These are phyloP conservation scores for Glycine soja DNA, from an alignment of 306 rosid genomes.

Conservation along the genomic window DNA sequence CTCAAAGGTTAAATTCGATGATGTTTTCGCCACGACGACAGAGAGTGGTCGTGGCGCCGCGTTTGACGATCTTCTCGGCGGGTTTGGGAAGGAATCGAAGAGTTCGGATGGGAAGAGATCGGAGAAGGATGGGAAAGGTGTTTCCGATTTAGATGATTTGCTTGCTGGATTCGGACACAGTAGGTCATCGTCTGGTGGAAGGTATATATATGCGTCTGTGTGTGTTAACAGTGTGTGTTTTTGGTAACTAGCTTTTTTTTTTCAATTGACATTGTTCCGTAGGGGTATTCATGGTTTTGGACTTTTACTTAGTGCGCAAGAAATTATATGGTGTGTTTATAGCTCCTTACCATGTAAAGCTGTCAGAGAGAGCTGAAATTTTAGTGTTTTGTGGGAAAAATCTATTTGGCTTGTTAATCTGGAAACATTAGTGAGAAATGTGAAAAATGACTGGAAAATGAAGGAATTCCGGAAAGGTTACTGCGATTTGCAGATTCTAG, in stretches of 20 bases:
- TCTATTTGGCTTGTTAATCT: background rate
- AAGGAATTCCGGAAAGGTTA: background rate
- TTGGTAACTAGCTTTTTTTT: constrained; percentile 31
- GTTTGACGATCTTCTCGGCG: constrained; percentile 85
- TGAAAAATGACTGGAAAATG: background rate
- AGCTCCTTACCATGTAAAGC: constrained; percentile 8
- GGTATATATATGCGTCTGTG: constrained; percentile 53
- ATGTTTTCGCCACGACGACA: constrained; percentile 62
- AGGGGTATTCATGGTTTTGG: constrained; percentile 14
- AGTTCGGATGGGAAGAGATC: constrained; percentile 52
- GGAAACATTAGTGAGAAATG: background rate
- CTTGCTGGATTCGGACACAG: constrained; percentile 79
- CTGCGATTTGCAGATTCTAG: background rate
- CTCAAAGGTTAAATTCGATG: constrained; percentile 58
- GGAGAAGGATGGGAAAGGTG: constrained; percentile 61
- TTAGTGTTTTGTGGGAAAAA: background rate
- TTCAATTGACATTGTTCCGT: constrained; percentile 42
- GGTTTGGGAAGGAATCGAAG: constrained; percentile 77
- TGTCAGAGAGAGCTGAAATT: background rate
- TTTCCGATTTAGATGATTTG: constrained; percentile 77
- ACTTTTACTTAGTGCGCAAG: constrained; percentile 29
- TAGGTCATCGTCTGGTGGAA: constrained; percentile 57
- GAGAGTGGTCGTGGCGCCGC: constrained; percentile 47
- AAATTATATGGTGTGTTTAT: constrained; percentile 19
- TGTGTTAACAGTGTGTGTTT: background rate